Evolutionary conservation across 2,329 filamentous ascomycete species (phyloP), one percentile per base, ranked within the genome.

Genomic region (Nannizziopsis arthrosporioides): DNA sequence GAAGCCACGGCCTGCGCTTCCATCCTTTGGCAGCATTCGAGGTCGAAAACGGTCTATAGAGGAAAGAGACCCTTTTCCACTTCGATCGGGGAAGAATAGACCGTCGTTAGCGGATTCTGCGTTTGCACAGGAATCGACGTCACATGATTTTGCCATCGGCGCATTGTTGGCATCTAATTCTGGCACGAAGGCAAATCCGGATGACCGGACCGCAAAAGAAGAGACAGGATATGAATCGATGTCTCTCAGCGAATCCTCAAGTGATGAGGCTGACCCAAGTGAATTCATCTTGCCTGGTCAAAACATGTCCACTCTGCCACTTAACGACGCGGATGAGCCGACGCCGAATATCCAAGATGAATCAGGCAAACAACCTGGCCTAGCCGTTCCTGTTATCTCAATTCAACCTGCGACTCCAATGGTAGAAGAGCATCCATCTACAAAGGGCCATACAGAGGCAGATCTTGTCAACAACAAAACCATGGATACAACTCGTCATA

Each of bases 141-240:
- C 62, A 7, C 75, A 66, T 51, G 76, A 80, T 54, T 70, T 75
- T 55, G 68, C 67, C 1, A 59, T 78, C 48, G 74, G 69, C 11
- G 67, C 64, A 3, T 64, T 78, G 1, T 54, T 78, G n/a, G 61
- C 67, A 62, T 14, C 55, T 59, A 17, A 64, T 51, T 48, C 44
- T 43, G n/a, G 17, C 32, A 34, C 6, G 30, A 10, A 45, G 17
- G 18, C 12, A 35, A 32, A 37, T 76, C 72, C 73, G 52, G 70
- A 76, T 45, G 77, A 84, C 53, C 83, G 85, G 12, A 83, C 81
- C 0, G 81, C 80, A 1, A 75, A 82, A 14, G 82, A 88, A 59
- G 78, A 76, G 8, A 75, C 66, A 48, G 81, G 77, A 1, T 80
- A 84, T 54, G 65, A 72, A 11, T 84, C 80, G 11, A 78, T 83